Evolutionary conservation across 768 basidiomycete species (phyloP).

Genomic region (Xerocomus brunneocitrinus): DNA sequence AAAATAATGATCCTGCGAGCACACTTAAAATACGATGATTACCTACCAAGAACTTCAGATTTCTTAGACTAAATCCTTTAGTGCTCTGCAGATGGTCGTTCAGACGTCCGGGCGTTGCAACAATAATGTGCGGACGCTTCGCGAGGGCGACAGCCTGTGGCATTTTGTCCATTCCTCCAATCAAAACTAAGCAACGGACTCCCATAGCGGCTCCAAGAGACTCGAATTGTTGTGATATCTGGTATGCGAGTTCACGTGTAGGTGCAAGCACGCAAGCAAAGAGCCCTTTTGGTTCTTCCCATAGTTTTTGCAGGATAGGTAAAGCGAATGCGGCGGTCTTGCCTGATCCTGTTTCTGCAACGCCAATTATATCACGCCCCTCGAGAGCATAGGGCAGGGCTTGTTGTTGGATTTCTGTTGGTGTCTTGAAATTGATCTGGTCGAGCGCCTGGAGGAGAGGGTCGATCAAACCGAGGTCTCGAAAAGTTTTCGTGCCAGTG

Average conservation of each 20-base stretch:
- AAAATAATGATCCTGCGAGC: constrained; percentile 1
- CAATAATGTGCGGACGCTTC: constrained; percentile 90
- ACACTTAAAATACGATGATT: not conserved
- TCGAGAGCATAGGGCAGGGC: constrained; percentile 82
- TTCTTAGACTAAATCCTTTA: constrained; percentile 89
- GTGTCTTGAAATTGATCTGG: constrained; percentile 74
- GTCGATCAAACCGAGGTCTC: constrained; percentile 81
- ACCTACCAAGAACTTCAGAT: constrained; percentile 82
- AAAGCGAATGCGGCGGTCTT: constrained; percentile 98
- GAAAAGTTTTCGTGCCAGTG: constrained; percentile 52
- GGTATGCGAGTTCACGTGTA: constrained; percentile 96
- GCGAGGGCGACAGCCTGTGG: constrained; percentile 88
- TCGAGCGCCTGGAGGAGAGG: constrained; percentile 84
- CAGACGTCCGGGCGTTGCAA: constrained; percentile 91
- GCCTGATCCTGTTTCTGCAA: constrained; percentile 96
- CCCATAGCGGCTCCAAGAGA: constrained; percentile 90
- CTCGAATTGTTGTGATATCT: constrained; percentile 97
- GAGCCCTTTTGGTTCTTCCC: constrained; percentile 91
- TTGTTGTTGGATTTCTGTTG: constrained; percentile 88
- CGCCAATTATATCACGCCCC: constrained; percentile 94
- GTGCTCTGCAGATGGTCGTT: constrained; percentile 95
- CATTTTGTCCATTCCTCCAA: constrained; percentile 94
- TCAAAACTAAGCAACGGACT: constrained; percentile 83
- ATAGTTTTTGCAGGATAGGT: constrained; percentile 93
- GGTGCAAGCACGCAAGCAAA: constrained; percentile 94